Conservation (phyloP, 2,329 filamentous ascomycete species). For the Nemania sp. region DNA sequence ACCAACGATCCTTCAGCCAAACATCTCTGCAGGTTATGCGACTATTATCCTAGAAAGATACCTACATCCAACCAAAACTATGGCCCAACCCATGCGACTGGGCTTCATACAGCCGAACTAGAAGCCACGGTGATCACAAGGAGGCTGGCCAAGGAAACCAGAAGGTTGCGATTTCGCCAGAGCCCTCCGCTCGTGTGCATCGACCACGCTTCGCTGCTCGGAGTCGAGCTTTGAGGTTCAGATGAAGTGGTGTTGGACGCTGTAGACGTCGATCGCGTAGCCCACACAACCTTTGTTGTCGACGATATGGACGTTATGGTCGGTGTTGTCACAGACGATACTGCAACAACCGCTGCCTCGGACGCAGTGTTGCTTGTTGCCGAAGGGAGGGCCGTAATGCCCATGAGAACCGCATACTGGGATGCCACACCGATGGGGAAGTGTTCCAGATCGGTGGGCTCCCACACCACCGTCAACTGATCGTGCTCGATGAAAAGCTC, state of each 20-base stretch:
- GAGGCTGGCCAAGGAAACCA: neutral
- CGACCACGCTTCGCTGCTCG: neutral
- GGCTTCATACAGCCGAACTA: neutral
- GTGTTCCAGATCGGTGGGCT: slow-evolving; percentile 29
- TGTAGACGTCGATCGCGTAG: neutral
- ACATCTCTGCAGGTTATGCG: too few species aligned
- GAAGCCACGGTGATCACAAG: neutral
- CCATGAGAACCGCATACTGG: slow-evolving; percentile 37
- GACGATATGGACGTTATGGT: neutral
- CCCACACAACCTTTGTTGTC: neutral
- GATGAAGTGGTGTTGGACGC: neutral
- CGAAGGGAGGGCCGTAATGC: slow-evolving; percentile 13
- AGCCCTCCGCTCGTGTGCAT: neutral
- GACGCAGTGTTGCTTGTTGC: slow-evolving; percentile 10
- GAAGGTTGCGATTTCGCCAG: neutral
- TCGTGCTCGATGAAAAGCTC: slow-evolving; percentile 36
- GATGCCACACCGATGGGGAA: slow-evolving; percentile 31
- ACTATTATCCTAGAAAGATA: too few species aligned
- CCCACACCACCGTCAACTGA: slow-evolving; percentile 37
- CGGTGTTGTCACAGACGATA: neutral
- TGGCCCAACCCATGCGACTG: too few species aligned
- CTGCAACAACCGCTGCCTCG: neutral
- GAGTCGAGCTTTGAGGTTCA: neutral
- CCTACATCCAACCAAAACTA: too few species aligned
- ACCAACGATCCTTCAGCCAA: too few species aligned